Base-by-base conservation (phyloP, 192 early-diverging fungal species). In the Gryganskiella cystojenkinii region DNA sequence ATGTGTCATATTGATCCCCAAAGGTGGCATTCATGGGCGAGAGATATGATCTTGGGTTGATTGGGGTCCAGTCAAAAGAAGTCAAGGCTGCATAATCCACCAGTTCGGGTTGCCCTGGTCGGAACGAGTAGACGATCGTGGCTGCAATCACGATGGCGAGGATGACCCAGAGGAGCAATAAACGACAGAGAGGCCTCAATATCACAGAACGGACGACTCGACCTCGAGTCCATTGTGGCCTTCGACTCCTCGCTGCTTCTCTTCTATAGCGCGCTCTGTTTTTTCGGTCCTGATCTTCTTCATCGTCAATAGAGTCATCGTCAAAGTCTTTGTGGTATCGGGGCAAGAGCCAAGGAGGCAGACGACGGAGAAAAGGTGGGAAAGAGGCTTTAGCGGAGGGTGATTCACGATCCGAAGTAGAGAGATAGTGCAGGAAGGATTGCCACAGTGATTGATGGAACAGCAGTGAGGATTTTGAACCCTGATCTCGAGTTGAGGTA, bases 21-120 rank as follows among this genome's bases (percentile, higher is more conserved):
- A 70, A 68, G n/a, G 81, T 79, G 4, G 61, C 57, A 35, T 61
- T 69, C 53, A 67, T 80, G 2, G 84, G 84, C 24, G 49, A 72
- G 28, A 88, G 57, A 63, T 88, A 88, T 20, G 63, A 64, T n/a
- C 56, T 19, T 10, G 86, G 86, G 66, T 86, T 72, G 15, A 85
- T 67, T 7, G 54, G 66, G 20, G 65, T 75, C 86, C 86, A 88
- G 53, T 82, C 58, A 72, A 88, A 88, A 11, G 70, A 56, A 7
- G 20, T 45, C 11, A 84, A 6, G 0, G 71, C 50, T 9, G 52
- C 61, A 68, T 83, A 85, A 49, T 81, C 71, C 20, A 57, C 45
- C 17, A 59, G 27, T 19, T 71, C 61, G 0, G 82, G 84, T 40
- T 68, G 34, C 0, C 58, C 61, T 13, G 68, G 5, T 15, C 73